Base-by-base conservation (phyloP, 1,139 yeast genomes). In the Protomyces inundatus region DNA sequence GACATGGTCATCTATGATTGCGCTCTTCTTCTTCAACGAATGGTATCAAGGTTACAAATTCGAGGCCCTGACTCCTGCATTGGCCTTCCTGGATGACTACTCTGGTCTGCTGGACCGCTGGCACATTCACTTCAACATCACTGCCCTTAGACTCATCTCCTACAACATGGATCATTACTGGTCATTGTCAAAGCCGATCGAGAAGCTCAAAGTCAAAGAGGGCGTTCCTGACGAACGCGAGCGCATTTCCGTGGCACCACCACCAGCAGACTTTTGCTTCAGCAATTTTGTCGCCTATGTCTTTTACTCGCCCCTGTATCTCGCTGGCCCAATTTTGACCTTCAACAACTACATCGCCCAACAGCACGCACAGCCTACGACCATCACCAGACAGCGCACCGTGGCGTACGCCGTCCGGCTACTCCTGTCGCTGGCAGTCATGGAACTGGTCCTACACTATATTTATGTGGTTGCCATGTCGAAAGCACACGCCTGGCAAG, bases 51-150 rank as follows among this genome's bases (percentile, higher is more conserved):
- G 81, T 35, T 78, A 81, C 65, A 82, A 82, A 16, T 80, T 82
- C 63, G 85, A 83, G 1, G 68, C 71, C 65, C 37, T 81, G 50
- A 68, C 75, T 69, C 64, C 77, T 50, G 58, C 69, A 32, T 70
- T 85, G 32, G 73, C 77, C 0, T 74, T 81, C 33, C 56, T 73
- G 64, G 71, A 69, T 36, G 55, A 63, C n/a, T 72, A 70, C 57
- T 70, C 76, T 4, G 98, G 98, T 0, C 80, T 91, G 34, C 85
- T 93, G 69, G 80, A 84, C 23, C 80, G 98, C 69, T 95, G 99
- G 99, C 98, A 93, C 72, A 97, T 95, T 6, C 89, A 88, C 71
- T 95, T 85, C 80, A 95, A 93, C 74, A 90, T 95, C 74, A 86
- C 96, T 0, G 77, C 93, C 68, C 80, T 95, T 64, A 81, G 97